Evolutionary conservation across 164 flowering plant species (phyloP), one percentile per base, ranked within the genome.

Genomic region (Berberis thunbergii): DNA sequence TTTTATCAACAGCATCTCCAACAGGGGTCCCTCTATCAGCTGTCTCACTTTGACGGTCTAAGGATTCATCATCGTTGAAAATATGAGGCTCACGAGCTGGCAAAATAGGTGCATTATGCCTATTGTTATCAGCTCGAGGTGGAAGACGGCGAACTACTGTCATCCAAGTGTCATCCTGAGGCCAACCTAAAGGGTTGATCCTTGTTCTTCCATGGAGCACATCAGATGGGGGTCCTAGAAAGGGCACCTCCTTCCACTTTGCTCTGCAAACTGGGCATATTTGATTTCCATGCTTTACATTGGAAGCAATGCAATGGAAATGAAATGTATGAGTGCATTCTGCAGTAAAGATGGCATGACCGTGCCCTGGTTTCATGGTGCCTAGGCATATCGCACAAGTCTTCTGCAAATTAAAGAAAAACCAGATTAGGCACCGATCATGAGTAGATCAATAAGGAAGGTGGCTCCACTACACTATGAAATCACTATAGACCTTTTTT

Each of bases 301-400:
- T 84, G 1, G 84, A 66, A 0, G 95, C 83, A 26, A 94, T 86
- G 79, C 98, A 94, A 0, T 89, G 89, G 66, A 94, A 94, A 56
- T 94, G 97, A 61, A 90, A 94, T 3, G 88, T 73, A 66, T 94
- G 98, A 0, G 84, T 70, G 69, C 98, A 94, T 62, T 90, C 96
- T 1, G 96, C 95, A 7, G 96, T 94, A 80, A 78, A 94, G 7
- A 94, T 87, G 53, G 97, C 96, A 48, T 81, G 88, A 7, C 96
- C 91, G 46, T 88, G 94, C 4, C 96, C 95, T 0, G 86, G 78
- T 73, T 87, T 88, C 76, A 87, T 84, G 73, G 87, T 90, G 68
- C 82, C 87, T 75, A 73, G 64, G 69, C 97, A 93, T 9, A 90
- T 73, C 60, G 96, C 97, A 70, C 98, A 93, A 53, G 75, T 80